Evolutionary conservation across 1,139 yeast genomes (phyloP).

Genomic region (Candida pseudocylindracea): DNA sequence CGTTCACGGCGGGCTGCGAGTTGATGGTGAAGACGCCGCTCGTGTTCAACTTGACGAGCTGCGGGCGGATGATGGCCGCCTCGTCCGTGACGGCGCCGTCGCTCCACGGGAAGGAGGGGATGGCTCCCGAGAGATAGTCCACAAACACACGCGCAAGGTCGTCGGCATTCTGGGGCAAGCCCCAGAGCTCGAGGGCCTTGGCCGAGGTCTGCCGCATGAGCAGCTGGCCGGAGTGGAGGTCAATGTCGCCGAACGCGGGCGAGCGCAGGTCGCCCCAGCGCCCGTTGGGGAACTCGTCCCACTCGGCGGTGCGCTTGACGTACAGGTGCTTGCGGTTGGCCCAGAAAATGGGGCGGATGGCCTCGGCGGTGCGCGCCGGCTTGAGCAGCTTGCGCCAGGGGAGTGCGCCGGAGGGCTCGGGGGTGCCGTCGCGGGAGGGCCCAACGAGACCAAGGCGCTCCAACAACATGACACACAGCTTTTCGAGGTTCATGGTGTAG

Average conservation of each 20-base stretch:
- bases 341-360: slow-evolving; percentile 93
- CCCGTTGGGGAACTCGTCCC: slow-evolving; percentile 94
- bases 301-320: slow-evolving; percentile 71
- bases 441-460: slow-evolving; percentile 46
- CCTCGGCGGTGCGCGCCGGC: slow-evolving; percentile 60
- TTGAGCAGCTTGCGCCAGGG: slow-evolving; percentile 89
- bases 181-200: slow-evolving; percentile 75
- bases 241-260: slow-evolving; percentile 83
- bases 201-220: slow-evolving; percentile 61
- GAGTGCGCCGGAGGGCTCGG: slow-evolving; percentile 18
- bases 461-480: slow-evolving; percentile 72
- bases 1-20: slow-evolving; percentile 89
- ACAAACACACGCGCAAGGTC: slow-evolving; percentile 45
- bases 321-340: slow-evolving; percentile 83
- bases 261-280: slow-evolving; percentile 91
- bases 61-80: slow-evolving; percentile 35
- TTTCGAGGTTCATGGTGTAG: slow-evolving; percentile 90
- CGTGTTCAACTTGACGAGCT: slow-evolving; percentile 38
- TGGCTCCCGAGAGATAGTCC: slow-evolving; percentile 43
- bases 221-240: slow-evolving; percentile 47
- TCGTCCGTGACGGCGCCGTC: slow-evolving; percentile 76
- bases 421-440: slow-evolving; percentile 16
- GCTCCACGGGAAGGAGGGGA: slow-evolving; percentile 81
- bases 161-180: slow-evolving; percentile 34
- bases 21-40: slow-evolving; percentile 64